A percentile compares a stretch with the other conserved stretches of the same genome.
These are phyloP conservation scores for Pseudevernia furfuracea DNA, from an alignment of 495 filamentous ascomycete genomes.

Conservation along the genomic window DNA sequence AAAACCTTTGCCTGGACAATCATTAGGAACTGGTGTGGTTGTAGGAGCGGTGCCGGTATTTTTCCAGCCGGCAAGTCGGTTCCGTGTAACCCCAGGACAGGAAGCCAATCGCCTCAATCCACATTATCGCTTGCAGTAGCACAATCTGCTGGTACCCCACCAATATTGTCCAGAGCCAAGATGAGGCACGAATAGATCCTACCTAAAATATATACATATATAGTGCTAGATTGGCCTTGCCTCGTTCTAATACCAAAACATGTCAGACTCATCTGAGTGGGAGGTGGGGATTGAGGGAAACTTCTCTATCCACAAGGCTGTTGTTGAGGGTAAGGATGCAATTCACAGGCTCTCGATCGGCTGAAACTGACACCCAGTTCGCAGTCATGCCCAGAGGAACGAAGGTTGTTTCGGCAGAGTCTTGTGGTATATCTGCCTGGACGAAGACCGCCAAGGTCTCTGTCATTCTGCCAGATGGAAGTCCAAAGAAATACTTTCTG, in stretches of 20 bases:
- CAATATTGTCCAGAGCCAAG: not conserved
- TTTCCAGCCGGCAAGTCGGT: not conserved
- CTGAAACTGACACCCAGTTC: constrained; percentile 15
- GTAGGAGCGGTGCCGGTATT: not conserved
- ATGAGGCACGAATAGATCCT: not conserved
- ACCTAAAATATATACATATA: not conserved
- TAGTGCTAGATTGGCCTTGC: not conserved
- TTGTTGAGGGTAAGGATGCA: constrained; percentile 24
- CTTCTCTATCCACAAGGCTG: constrained; percentile 30
- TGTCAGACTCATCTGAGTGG: constrained; percentile 21
- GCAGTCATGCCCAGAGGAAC: constrained; percentile 30
- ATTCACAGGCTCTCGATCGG: constrained; percentile 17
- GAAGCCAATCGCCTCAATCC: not conserved
- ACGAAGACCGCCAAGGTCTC: constrained; percentile 31
- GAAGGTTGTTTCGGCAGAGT: constrained; percentile 26
- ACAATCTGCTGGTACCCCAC: not conserved
- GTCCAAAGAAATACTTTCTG: constrained; percentile 30
- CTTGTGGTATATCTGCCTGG: constrained; percentile 31
- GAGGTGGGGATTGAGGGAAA: constrained; percentile 25
- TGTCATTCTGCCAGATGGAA: constrained; percentile 28
- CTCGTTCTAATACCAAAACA: not conserved
- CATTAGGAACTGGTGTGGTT: not conserved
- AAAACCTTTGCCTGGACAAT: not conserved
- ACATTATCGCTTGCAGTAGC: not conserved
- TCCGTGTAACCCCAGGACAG: not conserved